Base-by-base conservation (phyloP, 1,284 basidiomycete genomes). In the Rhizoctonia solani region DNA sequence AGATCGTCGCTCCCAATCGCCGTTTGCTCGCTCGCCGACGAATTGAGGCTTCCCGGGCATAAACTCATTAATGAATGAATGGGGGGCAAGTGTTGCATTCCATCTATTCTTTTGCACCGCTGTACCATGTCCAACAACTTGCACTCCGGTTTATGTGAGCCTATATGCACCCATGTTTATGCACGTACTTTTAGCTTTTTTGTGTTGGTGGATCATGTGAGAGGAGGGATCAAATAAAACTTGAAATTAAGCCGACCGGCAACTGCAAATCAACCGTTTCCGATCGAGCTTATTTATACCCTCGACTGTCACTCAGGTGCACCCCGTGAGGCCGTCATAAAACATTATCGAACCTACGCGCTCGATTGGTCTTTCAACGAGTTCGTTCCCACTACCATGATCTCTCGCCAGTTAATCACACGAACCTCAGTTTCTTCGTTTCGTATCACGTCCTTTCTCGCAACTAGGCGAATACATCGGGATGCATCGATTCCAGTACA, bases 11-110 rank as follows among this genome's bases (percentile, higher is more conserved):
- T 68, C 79, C 92, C 70, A 92, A 92, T 83, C 83, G 90, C 78
- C 81, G 90, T 78, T 90, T 92, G 78, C 81, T 92, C 27, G 90
- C 90, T 70, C 85, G 90, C 80, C 89, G 81, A 82, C 85, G 90
- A 73, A 92, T 92, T 73, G 89, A 91, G 80, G 90, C 90, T 74
- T 85, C 82, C 41, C 87, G 90, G 13, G 72, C 72, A 54, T 63
- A 52, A 58, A 19, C 19, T 41, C 37, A 19, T 14, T n/a, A 21
- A 42, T 14, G 37, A 63, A 25, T 32, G 47, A 34, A 63, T 63
- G n/a, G 56, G 58, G 30, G 27, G 27, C 8, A 27, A 41, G 21
- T 52, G 32, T 41, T 52, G 34, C 58, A 41, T 34, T 63, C 46
- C 30, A 34, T 32, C 42, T 52, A 19, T 27, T 34, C 58, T 16